phyloP scores from a whole-genome alignment of 176 grass and related monocot genomes.

The Oryza glaberrima region DNA sequence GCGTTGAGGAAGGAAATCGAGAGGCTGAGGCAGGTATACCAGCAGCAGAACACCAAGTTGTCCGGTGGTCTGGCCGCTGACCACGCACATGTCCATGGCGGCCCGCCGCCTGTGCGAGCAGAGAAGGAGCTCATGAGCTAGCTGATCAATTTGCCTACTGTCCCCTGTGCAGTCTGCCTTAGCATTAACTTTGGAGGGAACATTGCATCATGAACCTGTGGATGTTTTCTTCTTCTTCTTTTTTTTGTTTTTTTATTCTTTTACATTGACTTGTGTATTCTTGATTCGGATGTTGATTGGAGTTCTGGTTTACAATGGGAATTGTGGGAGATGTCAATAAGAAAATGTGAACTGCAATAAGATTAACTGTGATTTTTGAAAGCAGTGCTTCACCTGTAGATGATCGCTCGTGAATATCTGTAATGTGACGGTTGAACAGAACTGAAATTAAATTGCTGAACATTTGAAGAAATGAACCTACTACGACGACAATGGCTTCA shows the following conservation, averaged over 20 bases:
- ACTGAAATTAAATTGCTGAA: not conserved
- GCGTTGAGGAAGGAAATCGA: constrained; percentile 88
- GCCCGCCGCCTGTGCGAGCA: constrained; percentile 36
- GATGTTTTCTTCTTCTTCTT: constrained; percentile 36
- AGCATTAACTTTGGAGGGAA: constrained; percentile 49
- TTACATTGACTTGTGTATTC: constrained; percentile 47
- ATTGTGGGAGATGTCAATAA: constrained; percentile 25
- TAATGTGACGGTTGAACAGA: not conserved
- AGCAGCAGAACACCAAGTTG: constrained; percentile 78
- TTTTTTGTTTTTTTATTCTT: not conserved
- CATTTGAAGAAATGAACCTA: not conserved
- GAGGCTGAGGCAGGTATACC: constrained; percentile 84
- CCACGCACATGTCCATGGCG: constrained; percentile 21
- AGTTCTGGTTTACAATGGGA: constrained; percentile 25
- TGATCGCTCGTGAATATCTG: not conserved
- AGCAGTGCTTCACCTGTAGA: constrained; percentile 23
- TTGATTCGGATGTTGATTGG: constrained; percentile 34
- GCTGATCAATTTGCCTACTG: not conserved
- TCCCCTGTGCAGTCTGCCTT: constrained; percentile 29
- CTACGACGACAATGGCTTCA: not conserved
- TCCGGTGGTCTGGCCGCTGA: constrained; percentile 36
- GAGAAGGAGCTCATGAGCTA: constrained; percentile 61
- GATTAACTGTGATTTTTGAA: constrained; percentile 38
- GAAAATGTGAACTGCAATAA: constrained; percentile 1
- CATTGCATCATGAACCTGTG: constrained; percentile 39